Conservation (phyloP, 441 rosid genomes). For the Theobroma grandiflorum region DNA sequence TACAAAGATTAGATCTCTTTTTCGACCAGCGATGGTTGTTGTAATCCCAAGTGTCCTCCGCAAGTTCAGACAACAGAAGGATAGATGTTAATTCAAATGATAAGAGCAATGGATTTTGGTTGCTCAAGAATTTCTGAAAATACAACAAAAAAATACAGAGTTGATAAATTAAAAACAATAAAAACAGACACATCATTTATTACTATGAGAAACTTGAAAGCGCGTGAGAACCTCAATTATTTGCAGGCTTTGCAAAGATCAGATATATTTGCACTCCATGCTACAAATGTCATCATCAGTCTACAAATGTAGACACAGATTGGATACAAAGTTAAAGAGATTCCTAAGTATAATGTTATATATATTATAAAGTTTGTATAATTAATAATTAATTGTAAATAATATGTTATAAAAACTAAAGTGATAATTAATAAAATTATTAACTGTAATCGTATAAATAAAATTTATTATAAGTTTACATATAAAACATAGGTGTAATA, state of each 20-base stretch:
- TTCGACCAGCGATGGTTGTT: slow-evolving; percentile 54
- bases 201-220: slow-evolving; percentile 21
- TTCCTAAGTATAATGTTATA: slow-evolving; percentile 9
- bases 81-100: slow-evolving; percentile 33
- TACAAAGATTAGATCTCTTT: slow-evolving; percentile 61
- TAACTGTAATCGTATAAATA: too few species aligned
- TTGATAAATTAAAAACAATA: slow-evolving; percentile 18
- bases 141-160: slow-evolving; percentile 1
- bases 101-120: slow-evolving; percentile 27
- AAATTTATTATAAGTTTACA: too few species aligned
- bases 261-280: slow-evolving; percentile 70
- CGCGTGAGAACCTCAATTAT: slow-evolving; percentile 46
- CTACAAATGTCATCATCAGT: slow-evolving; percentile 82
- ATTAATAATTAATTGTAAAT: too few species aligned
- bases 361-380: slow-evolving; percentile 1
- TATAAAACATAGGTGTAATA: too few species aligned
- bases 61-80: slow-evolving; percentile 37
- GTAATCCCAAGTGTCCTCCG: slow-evolving; percentile 58
- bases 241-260: slow-evolving; percentile 53
- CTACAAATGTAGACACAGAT: slow-evolving; percentile 39
- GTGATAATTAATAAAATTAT: too few species aligned
- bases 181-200: slow-evolving; percentile 10
- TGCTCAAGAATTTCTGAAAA: slow-evolving; percentile 45
- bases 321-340: slow-evolving; percentile 13
- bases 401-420: too few species aligned